Base-by-base conservation (phyloP, 2,329 filamentous ascomycete species). In the Hypoxylon sp. region DNA sequence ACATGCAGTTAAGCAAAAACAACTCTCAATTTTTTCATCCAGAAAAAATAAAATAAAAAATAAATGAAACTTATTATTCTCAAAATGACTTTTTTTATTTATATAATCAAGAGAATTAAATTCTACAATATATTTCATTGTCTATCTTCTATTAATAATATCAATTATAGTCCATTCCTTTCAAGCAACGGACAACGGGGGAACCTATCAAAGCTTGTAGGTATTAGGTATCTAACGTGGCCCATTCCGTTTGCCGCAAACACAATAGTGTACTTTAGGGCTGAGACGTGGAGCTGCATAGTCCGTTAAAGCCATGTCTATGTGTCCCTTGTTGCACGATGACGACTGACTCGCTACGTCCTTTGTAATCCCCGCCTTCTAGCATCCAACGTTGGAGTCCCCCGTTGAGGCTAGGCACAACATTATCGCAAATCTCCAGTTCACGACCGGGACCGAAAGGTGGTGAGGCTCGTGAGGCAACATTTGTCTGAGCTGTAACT, bases 241-340 rank as follows among this genome's bases (percentile, higher is more conserved):
- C 22, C 42, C 14, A 54, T 50, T 35, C 22, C 46, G 31, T 19
- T 52, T 39, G 31, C 39, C 14, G 39, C 17, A 60, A 44, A 50
- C 48, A 44, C 24, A 9, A 51, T 33, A 35, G 22, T n/a, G 14
- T 22, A 17, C 8, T 31, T 26, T 53, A 61, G 31, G 57, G 47
- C 44, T 61, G 39, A 53, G 48, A 55, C 51, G 35, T 52, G 19
- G 47, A 67, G 44, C 31, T 47, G 54, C n/a, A 75, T 26, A 5
- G 24, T 26, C 26, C 26, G 26, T 26, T 26, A 26, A 26, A 26
- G 26, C 26, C 26, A 26, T 26, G 26, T 26, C 26, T 26, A 26
- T 2, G 26, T 26, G 26, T 26, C 26, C 26, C 26, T 26, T 6
- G 26, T 26, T 26, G 26, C 26, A 26, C 47, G 24, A 66, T 62